Conservation (phyloP, 768 basidiomycete genomes). For the Hygrocybe punicea region DNA sequence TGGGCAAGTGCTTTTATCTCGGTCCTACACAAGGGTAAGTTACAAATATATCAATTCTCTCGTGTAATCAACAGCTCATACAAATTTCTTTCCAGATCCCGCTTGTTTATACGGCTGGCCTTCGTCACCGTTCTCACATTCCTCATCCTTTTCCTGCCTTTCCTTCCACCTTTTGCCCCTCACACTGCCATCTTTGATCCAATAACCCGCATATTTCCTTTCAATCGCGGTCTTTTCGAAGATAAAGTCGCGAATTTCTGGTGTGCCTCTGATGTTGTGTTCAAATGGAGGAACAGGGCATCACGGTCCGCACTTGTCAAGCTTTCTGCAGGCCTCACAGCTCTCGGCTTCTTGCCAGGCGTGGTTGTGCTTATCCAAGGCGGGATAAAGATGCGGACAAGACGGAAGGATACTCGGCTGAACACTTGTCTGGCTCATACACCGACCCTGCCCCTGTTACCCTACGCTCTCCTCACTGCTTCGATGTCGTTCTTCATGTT, state of each 20-base stretch:
- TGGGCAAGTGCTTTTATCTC: slow-evolving; percentile 85
- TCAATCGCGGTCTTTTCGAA: slow-evolving; percentile 86
- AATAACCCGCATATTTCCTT: slow-evolving; percentile 84
- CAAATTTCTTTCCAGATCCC: slow-evolving; percentile 26
- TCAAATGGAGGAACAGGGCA: slow-evolving; percentile 77
- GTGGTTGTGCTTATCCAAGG: slow-evolving; percentile 44
- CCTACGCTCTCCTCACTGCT: slow-evolving; percentile 73
- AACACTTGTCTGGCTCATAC: slow-evolving; percentile 31
- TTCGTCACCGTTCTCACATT: slow-evolving; percentile 61
- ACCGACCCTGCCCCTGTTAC: slow-evolving; percentile 63
- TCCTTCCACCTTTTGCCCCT: slow-evolving; percentile 65
- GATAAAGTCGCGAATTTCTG: slow-evolving; percentile 98
- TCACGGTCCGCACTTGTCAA: slow-evolving; percentile 51
- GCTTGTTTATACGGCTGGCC: slow-evolving; percentile 65
- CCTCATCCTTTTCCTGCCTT: slow-evolving; percentile 70
- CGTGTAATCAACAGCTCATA: too few relatives aligned
- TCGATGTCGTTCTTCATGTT: slow-evolving; percentile 94
- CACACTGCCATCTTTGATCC: slow-evolving; percentile 53
- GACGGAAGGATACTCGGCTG: slow-evolving; percentile 9
- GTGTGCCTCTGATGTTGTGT: slow-evolving; percentile 85
- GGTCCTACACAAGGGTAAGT: slow-evolving; percentile 69
- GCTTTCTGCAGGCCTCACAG: slow-evolving; percentile 64
- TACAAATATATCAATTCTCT: too few relatives aligned
- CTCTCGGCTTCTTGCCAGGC: slow-evolving; percentile 64
- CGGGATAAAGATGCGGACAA: slow-evolving; percentile 29